Evolutionary conservation across 495 filamentous ascomycete species (phyloP).

Genomic region (Talaromyces adpressus): DNA sequence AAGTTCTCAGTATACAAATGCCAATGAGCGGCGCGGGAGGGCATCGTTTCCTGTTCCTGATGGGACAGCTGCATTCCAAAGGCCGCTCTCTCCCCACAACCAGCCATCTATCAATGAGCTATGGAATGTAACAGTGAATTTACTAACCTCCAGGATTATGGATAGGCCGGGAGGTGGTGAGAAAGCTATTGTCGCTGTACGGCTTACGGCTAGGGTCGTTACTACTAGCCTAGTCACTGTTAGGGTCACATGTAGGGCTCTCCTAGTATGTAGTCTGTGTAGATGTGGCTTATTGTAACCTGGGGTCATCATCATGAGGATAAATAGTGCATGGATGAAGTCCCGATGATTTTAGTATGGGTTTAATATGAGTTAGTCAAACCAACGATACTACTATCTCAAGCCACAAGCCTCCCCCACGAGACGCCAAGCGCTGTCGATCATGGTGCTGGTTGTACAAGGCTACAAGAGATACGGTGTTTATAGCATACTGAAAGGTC

Average conservation of each 20-base stretch:
- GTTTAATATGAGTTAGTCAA: background rate
- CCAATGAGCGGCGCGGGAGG: background rate
- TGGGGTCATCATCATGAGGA: background rate
- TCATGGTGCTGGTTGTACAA: background rate
- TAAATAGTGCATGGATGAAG: background rate
- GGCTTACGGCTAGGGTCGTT: background rate
- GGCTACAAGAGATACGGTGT: background rate
- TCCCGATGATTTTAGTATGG: background rate
- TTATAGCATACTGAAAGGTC: background rate
- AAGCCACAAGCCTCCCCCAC: background rate
- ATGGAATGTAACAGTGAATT: conserved; percentile 6
- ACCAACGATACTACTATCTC: conserved; percentile 2
- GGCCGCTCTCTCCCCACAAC: conserved; percentile 1
- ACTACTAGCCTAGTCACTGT: background rate
- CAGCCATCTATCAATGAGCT: background rate
- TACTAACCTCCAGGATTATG: background rate
- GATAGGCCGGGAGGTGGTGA: background rate
- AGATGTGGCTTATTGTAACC: conserved; percentile 2
- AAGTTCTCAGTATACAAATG: background rate
- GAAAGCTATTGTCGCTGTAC: background rate
- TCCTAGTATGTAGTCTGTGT: background rate
- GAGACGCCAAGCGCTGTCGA: conserved; percentile 3
- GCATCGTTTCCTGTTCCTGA: conserved; percentile 4
- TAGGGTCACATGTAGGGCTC: too few species aligned
- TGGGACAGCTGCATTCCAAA: conserved; percentile 3